These are phyloP conservation scores for Pisolithus sp. DNA, from an alignment of 768 basidiomycete species.

Conservation along the genomic window DNA sequence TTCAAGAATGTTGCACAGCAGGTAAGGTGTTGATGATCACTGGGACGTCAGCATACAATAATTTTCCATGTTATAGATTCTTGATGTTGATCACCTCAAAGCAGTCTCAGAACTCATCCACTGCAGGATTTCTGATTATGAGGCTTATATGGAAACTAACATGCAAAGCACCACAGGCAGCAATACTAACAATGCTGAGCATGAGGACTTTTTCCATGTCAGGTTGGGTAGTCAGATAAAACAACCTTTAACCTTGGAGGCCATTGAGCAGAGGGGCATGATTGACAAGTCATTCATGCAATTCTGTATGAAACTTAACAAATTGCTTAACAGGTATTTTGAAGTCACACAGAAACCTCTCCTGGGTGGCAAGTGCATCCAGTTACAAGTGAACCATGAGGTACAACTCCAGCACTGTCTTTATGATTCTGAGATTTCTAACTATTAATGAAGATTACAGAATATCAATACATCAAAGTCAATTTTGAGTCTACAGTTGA, in stretches of 20 bases:
- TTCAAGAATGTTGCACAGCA: constrained; percentile 29
- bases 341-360: neutral
- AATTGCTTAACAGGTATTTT: neutral
- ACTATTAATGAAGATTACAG: neutral
- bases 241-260: neutral
- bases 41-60: neutral
- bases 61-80: constrained; percentile 1
- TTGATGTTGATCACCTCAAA: constrained; percentile 1
- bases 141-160: no score
- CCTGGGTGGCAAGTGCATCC: neutral
- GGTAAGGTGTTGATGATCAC: constrained; percentile 16
- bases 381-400: neutral
- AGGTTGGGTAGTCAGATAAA: neutral
- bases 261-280: neutral
- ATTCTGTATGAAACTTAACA: neutral
- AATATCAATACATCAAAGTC: constrained; percentile 5
- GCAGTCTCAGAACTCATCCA: neutral
- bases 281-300: neutral
- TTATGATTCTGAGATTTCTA: neutral
- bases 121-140: no score
- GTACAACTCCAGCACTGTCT: neutral
- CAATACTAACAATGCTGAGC: no score
- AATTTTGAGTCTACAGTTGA: constrained; percentile 14
- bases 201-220: neutral
- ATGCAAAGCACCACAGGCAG: no score